These are phyloP conservation scores for Aureobasidium sp. DNA, from an alignment of 2,329 filamentous ascomycete species.

Conservation along the genomic window DNA sequence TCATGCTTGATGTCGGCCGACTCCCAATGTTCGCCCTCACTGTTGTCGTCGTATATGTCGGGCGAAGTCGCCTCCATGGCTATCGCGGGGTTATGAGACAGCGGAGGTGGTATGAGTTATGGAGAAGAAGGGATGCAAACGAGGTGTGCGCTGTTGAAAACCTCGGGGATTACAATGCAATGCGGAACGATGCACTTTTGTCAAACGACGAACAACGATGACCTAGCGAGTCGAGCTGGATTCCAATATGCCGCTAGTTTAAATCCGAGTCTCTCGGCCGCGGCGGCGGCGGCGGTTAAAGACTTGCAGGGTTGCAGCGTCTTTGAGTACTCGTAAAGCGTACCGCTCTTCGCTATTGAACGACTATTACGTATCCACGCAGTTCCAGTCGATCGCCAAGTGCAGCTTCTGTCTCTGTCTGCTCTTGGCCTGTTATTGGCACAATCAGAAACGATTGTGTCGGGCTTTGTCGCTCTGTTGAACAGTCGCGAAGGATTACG, in stretches of 20 bases:
- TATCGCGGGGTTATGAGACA: not conserved
- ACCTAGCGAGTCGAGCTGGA: constrained; percentile 8
- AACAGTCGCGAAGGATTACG: not conserved
- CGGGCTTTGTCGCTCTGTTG: not conserved
- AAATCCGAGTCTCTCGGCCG: constrained; percentile 9
- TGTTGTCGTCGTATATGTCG: constrained; percentile 28
- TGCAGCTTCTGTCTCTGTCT: not conserved
- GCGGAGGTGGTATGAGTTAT: not conserved
- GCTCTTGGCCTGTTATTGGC: not conserved
- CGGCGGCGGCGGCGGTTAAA: not conserved
- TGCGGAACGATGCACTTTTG: constrained; percentile 13
- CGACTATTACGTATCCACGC: constrained; percentile 1
- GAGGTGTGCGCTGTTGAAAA: not conserved
- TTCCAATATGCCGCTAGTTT: constrained; percentile 11
- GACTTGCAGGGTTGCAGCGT: not conserved
- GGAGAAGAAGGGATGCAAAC: not conserved
- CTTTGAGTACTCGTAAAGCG: not conserved
- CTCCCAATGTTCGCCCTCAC: constrained; percentile 26
- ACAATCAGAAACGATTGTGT: not conserved
- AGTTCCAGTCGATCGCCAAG: constrained; percentile 2
- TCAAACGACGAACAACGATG: constrained; percentile 9
- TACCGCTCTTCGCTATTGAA: not conserved
- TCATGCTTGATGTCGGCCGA: constrained; percentile 26
- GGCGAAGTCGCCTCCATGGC: constrained; percentile 28
- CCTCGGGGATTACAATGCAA: not conserved